Conservation (phyloP, 768 basidiomycete genomes). For the Mycena amicta region DNA sequence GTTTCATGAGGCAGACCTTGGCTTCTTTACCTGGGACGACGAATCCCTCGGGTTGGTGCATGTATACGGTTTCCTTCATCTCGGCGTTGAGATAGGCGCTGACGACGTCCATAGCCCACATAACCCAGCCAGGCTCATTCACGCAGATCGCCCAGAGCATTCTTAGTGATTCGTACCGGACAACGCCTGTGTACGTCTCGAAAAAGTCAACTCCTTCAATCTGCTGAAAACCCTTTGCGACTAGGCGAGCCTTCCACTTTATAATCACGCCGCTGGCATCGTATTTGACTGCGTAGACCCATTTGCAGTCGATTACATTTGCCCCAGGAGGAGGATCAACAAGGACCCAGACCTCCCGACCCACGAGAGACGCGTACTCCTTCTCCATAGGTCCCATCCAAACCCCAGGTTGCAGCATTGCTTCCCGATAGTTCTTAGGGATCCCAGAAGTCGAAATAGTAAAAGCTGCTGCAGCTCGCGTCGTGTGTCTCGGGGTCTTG, state of each 20-base stretch:
- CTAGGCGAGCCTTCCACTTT: slow-evolving; percentile 29
- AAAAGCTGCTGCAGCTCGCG: neutral
- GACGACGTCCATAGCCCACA: slow-evolving; percentile 36
- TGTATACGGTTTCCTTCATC: slow-evolving; percentile 35
- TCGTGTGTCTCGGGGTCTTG: slow-evolving; percentile 2
- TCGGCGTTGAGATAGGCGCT: slow-evolving; percentile 33
- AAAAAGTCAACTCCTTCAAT: slow-evolving; percentile 31
- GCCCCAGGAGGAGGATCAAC: slow-evolving; percentile 21
- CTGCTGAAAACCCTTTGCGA: slow-evolving; percentile 30
- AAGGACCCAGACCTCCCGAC: slow-evolving; percentile 26
- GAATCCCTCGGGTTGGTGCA: slow-evolving; percentile 33
- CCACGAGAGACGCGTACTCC: slow-evolving; percentile 18
- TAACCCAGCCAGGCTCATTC: slow-evolving; percentile 25
- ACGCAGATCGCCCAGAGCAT: slow-evolving; percentile 30
- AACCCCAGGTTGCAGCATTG: slow-evolving; percentile 18
- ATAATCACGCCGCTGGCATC: slow-evolving; percentile 33
- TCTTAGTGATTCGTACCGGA: slow-evolving; percentile 7
- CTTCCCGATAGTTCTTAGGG: slow-evolving; percentile 15
- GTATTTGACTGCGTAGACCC: slow-evolving; percentile 37
- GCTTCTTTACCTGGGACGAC: neutral
- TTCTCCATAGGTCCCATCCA: slow-evolving; percentile 22
- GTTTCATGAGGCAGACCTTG: slow-evolving; percentile 6
- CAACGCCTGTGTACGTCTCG: slow-evolving; percentile 12
- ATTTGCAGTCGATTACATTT: slow-evolving; percentile 25
- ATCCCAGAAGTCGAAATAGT: neutral